phyloP scores from a whole-genome alignment of 192 early-diverging fungal species.

The Coemansia sp. region DNA sequence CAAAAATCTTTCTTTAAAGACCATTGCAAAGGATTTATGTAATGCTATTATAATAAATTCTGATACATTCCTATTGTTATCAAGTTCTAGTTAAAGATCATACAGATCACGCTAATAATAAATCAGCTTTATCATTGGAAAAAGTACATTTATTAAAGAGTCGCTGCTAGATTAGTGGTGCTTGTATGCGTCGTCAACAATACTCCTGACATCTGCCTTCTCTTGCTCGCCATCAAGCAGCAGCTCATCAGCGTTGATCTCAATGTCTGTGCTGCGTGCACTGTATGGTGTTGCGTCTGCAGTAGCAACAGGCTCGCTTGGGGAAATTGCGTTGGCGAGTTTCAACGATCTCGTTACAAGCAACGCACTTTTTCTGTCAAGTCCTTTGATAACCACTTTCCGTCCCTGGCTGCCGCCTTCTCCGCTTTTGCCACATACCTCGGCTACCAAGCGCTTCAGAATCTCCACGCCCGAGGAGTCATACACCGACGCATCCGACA shows the following conservation, averaged over 20 bases:
- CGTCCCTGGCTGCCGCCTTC: neutral
- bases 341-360: neutral
- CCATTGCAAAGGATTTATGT: too few species aligned
- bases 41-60: too few species aligned
- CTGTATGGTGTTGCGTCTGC: neutral
- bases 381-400: neutral
- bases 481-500: neutral
- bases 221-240: neutral
- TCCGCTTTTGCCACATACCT: neutral
- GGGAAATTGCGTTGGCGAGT: neutral
- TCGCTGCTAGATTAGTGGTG: neutral
- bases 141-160: too few species aligned
- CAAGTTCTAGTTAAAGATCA: too few species aligned
- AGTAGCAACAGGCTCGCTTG: neutral
- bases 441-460: neutral
- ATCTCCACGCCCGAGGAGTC: neutral
- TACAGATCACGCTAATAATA: too few species aligned
- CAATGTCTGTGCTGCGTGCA: neutral
- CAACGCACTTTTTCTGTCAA: neutral
- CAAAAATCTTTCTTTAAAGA: too few species aligned
- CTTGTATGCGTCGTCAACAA: constrained; percentile 1
- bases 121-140: too few species aligned
- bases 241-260: neutral
- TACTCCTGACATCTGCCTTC: neutral
- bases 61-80: too few species aligned